phyloP scores from a whole-genome alignment of 164 flowering plant genomes.

The Magnolia sinica region DNA sequence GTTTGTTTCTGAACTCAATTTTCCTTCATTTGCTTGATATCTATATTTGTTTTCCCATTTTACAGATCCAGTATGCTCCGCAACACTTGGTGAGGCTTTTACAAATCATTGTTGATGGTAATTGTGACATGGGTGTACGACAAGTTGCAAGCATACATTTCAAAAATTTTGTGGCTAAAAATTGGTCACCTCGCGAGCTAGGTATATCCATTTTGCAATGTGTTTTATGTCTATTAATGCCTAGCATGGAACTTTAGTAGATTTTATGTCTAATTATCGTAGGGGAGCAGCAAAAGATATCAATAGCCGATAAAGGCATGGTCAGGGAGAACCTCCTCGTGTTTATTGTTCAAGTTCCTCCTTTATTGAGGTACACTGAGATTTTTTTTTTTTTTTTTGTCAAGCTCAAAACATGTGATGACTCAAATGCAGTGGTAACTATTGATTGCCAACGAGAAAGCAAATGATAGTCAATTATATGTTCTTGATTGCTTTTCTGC shows the following conservation, averaged over 20 bases:
- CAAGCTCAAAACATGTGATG: no score
- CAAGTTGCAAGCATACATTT: conserved; percentile 97
- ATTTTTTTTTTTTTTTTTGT: no score
- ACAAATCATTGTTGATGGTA: conserved; percentile 84
- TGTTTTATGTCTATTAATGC: neutral
- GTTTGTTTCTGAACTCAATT: neutral
- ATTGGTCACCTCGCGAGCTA: conserved; percentile 86
- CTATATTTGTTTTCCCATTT: neutral
- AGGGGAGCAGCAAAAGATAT: conserved; percentile 77
- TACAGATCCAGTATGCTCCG: conserved; percentile 78
- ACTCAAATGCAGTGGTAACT: neutral
- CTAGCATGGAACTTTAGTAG: neutral
- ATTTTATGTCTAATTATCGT: conserved; percentile 4
- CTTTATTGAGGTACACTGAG: conserved; percentile 66
- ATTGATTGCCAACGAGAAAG: neutral
- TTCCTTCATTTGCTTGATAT: neutral
- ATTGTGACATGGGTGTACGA: conserved; percentile 72
- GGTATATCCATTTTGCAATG: conserved; percentile 33
- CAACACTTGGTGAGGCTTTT: conserved; percentile 89
- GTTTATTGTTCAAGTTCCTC: conserved; percentile 73
- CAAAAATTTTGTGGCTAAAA: conserved; percentile 86
- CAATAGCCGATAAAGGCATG: conserved; percentile 61
- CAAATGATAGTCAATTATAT: no score
- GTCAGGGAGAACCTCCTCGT: conserved; percentile 79
- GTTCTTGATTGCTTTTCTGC: neutral